These are phyloP conservation scores for Penicillium brevicompactum DNA, from an alignment of 2,329 filamentous ascomycete species.

Conservation along the genomic window DNA sequence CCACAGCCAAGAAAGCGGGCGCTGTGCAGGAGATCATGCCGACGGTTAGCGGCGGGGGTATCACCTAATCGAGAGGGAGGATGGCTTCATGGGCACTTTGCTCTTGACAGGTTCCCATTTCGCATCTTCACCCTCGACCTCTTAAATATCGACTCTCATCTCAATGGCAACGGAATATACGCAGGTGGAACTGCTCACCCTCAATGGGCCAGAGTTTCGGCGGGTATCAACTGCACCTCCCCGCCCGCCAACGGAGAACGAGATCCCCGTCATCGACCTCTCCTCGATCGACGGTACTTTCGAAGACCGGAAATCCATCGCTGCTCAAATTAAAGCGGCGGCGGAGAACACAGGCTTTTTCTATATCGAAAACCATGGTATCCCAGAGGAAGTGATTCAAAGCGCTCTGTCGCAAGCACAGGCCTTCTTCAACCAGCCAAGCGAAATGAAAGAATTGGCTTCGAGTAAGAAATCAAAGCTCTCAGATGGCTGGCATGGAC, in stretches of 20 bases:
- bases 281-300: constrained; percentile 41
- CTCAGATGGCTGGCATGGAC: constrained; percentile 51
- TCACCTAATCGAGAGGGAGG: neutral
- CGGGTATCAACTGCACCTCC: constrained; percentile 46
- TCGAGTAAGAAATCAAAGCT: constrained; percentile 40
- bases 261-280: constrained; percentile 60
- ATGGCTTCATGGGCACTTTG: neutral
- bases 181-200: constrained; percentile 49
- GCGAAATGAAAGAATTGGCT: constrained; percentile 46
- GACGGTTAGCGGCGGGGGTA: constrained; percentile 6
- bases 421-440: constrained; percentile 53
- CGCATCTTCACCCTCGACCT: no score
- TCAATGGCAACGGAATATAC: constrained; percentile 24
- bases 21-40: neutral
- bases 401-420: constrained; percentile 20
- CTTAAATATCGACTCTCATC: neutral
- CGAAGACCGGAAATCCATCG: constrained; percentile 43
- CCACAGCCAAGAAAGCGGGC: constrained; percentile 1
- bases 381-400: constrained; percentile 33
- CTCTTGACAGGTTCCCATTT: neutral
- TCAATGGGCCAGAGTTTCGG: constrained; percentile 49
- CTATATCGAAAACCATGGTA: constrained; percentile 56
- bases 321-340: constrained; percentile 47
- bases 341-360: constrained; percentile 59
- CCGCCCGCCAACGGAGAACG: constrained; percentile 42